Evolutionary conservation across 306 rosid species (phyloP), one percentile per base, ranked within the genome.

Genomic region (Phaseolus lunatus): DNA sequence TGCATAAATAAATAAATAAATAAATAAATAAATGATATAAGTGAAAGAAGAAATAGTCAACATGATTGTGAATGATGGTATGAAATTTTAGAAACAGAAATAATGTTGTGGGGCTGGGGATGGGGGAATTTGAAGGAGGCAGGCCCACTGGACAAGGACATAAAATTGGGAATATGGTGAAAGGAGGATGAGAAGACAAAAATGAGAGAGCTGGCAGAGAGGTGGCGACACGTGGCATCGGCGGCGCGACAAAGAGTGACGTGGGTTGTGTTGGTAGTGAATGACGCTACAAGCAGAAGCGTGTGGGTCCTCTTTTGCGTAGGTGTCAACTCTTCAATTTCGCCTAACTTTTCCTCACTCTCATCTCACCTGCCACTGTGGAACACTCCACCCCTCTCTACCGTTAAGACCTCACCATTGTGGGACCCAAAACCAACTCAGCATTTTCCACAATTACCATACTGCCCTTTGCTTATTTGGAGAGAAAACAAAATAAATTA

Each of bases 221-320:
- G 59, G 70, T 74, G 79, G 70, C 20, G 62, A 75, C 72, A 75
- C 63, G 64, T 75, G 80, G 72, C 66, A 22, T n/a, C n/a, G 48
- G 75, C 47, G 62, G 63, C 75, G 31, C 23, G 69, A 19, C 57
- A 58, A 73, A 43, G 57, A 57, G 29, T 73, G 78, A 73, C 69
- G 69, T 39, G 19, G 48, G 48, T 35, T 71, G 37, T 26, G 59
- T 71, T 59, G 47, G 57, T 31, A 61, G 44, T 75, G 9, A 20
- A 44, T 75, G 79, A 59, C 47, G 79, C 79, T 27, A 59, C 26
- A 33, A 50, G 48, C 0, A 7, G 18, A 50, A 70, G 75, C 48
- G 76, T 12, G 76, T 52, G 76, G 64, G 50, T 13, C 64, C 76
- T 4, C 23, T 7, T 61, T 10, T 69, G 5, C 54, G 3, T 56